Evolutionary conservation across 2,329 filamentous ascomycete genomes (phyloP), one percentile per base, ranked within the genome.

Genomic region (Sarocladiaceae sp.): DNA sequence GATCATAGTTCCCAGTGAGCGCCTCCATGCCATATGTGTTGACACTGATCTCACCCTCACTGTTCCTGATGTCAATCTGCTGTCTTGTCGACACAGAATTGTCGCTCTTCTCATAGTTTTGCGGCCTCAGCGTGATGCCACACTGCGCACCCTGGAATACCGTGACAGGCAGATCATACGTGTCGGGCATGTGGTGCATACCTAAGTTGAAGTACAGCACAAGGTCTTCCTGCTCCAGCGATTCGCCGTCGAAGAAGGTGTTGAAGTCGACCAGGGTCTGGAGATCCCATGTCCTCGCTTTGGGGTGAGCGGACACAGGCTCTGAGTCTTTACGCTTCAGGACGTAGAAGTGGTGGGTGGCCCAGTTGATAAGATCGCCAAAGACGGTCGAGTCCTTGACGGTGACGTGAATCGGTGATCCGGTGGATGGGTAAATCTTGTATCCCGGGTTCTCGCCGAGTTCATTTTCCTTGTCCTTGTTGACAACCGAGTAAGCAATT

Each of bases 151-250:
- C 39, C 10, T 42, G 50, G 48, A 49, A 54, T 15, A 57, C 28
- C 0, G 77, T 80, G 53, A 76, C 78, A 4, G 76, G 77, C 3
- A 79, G 57, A 56, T 78, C 75, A 18, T 50, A 49, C 2, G 77
- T 75, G 58, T 78, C 73, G 8, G 79, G 75, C n/a, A 80, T 63
- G 59, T 83, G 79, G 58, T 83, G 78, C 74, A 78, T 82, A 15
- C 79, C 79, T 7, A 72, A 57, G 55, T 71, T 82, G 54, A 82
- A 69, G 71, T 74, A 82, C 12, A 81, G 51, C 2, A 80, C 77
- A 11, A 72, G 53, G 44, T 59, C 71, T 53, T 71, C 66, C 51
- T 73, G 66, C 22, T 59, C 57, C 11, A 72, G 56, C 15, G 55
- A 58, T 54, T 74, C 71, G 13, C 62, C 64, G 52, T 73, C 60